A percentile compares a stretch with the other conserved stretches of the same genome.
These are phyloP conservation scores for Russula compacta DNA, from an alignment of 768 basidiomycete species.

Conservation along the genomic window DNA sequence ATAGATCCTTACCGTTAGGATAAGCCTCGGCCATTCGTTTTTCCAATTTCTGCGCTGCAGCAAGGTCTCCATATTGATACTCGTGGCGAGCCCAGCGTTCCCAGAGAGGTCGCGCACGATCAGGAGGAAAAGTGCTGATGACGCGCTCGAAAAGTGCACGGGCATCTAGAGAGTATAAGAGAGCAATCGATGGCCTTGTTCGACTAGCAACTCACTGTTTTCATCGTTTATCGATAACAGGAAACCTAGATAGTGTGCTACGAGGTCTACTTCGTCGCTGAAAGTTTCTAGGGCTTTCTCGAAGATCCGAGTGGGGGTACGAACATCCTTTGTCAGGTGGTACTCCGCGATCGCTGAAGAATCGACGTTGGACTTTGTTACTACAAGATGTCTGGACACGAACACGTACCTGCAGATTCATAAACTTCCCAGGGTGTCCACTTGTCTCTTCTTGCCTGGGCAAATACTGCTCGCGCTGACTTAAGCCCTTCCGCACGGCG, in stretches of 20 bases:
- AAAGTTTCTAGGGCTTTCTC: slow-evolving; percentile 86
- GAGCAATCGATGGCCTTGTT: slow-evolving; percentile 5
- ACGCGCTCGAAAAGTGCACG: slow-evolving; percentile 91
- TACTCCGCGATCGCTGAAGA: slow-evolving; percentile 88
- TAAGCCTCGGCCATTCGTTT: slow-evolving; percentile 83
- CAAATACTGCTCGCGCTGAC: slow-evolving; percentile 67
- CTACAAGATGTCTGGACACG: background rate
- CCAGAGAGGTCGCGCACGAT: slow-evolving; percentile 82
- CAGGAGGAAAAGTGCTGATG: slow-evolving; percentile 65
- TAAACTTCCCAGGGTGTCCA: slow-evolving; percentile 88
- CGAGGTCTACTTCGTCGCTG: slow-evolving; percentile 74
- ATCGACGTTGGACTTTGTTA: slow-evolving; percentile 4
- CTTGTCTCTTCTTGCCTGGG: slow-evolving; percentile 66
- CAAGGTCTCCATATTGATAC: slow-evolving; percentile 89
- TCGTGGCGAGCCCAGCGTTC: slow-evolving; percentile 94
- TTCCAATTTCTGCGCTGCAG: slow-evolving; percentile 82
- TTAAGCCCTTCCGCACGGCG: slow-evolving; percentile 82
- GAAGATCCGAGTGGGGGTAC: slow-evolving; percentile 84
- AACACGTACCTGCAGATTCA: slow-evolving; percentile 72
- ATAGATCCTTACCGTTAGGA: slow-evolving; percentile 53
- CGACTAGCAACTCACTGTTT: slow-evolving; percentile 50
- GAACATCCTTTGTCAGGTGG: slow-evolving; percentile 69
- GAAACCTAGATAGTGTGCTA: slow-evolving; percentile 85
- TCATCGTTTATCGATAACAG: slow-evolving; percentile 92
- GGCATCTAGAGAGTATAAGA: slow-evolving; percentile 53